Base-by-base conservation (phyloP, 2,329 filamentous ascomycete genomes). In the Colletotrichum tofieldiae region DNA sequence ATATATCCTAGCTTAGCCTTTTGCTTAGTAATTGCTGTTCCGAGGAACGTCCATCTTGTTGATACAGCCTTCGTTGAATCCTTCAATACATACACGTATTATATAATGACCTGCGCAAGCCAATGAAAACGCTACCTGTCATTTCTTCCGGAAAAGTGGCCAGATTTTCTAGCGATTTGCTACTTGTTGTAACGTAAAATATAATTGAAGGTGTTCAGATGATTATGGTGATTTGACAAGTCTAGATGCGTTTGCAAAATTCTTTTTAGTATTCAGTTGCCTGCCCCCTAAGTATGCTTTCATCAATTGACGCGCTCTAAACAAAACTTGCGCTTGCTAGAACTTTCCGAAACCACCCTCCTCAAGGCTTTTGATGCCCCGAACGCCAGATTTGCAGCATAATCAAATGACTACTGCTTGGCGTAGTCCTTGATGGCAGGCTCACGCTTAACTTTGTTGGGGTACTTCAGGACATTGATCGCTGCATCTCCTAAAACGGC, bases 381-480 rank as follows among this genome's bases (percentile, higher is more conserved):
- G 8, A 9, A 26, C 35, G 35, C 45, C n/a, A 47, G 9, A 2
- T 23, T 39, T 5, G 5, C n/a, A 4, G 20, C 16, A 12, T 37
- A 32, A 54, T 14, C 9, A 23, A 3, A 11, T 18, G 5, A 4
- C 52, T 23, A 39, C 6, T 16, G 5, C 16, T 43, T 43, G 11
- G 69, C 65, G 3, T 72, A 72, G 1, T 23, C 29, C 45, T 59
- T 72, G 14, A 69, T 72, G 20, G 23, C 16, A 2, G 65, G 69
- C 32, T 72, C 69, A 8, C 8, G 14, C 39, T 23, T 45, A 18
- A 72, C 65, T 45, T 69, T 72, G 2, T 54, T 3, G n/a, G n/a
- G 29, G 39, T 72, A 72, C 23, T 5, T 18, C 37, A 69, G 14
- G 6, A 63, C 29, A 11, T 64, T 64, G 52, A 14, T 45, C 37